A percentile compares a stretch with the other conserved stretches of the same genome.
Evolutionary conservation across 2,329 filamentous ascomycete species (phyloP).

Genomic region (Penicillium sp.): DNA sequence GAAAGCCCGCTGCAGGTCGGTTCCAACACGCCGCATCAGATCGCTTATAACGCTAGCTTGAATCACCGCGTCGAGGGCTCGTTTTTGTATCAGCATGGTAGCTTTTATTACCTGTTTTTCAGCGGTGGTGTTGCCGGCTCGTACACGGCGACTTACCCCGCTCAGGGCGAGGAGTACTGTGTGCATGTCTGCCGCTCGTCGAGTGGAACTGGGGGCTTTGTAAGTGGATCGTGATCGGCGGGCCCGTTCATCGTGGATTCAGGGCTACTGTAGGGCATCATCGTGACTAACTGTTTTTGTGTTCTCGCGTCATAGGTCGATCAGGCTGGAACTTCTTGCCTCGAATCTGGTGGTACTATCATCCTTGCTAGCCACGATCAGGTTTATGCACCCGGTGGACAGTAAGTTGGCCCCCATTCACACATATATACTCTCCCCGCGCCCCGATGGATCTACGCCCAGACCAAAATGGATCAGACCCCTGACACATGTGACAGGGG

Average conservation of each 20-base stretch:
- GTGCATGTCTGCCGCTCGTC: conserved; percentile 67
- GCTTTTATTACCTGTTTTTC: conserved; percentile 69
- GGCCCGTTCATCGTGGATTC: not conserved
- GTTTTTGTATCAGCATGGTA: conserved; percentile 61
- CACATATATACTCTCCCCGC: not conserved
- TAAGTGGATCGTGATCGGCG: conserved; percentile 33
- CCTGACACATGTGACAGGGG: conserved; percentile 33
- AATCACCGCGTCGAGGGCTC: conserved; percentile 63
- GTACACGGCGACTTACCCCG: conserved; percentile 59
- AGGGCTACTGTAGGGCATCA: not conserved
- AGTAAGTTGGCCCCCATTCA: conserved; percentile 53
- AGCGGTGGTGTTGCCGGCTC: conserved; percentile 64
- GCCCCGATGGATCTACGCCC: not conserved
- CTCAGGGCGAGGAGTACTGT: conserved; percentile 66
- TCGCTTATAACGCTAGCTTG: conserved; percentile 61
- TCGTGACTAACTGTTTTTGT: not conserved
- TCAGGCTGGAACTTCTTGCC: conserved; percentile 59
- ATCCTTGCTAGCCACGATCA: conserved; percentile 65
- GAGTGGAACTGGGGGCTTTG: conserved; percentile 60
- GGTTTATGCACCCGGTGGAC: conserved; percentile 70
- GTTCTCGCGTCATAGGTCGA: conserved; percentile 51
- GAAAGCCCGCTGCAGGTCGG: conserved; percentile 36
- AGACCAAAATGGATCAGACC: not conserved
- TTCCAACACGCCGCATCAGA: conserved; percentile 49
- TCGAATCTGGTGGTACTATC: conserved; percentile 63